Conservation (phyloP, 2,329 filamentous ascomycete species). For the Macrophomina tecta region DNA sequence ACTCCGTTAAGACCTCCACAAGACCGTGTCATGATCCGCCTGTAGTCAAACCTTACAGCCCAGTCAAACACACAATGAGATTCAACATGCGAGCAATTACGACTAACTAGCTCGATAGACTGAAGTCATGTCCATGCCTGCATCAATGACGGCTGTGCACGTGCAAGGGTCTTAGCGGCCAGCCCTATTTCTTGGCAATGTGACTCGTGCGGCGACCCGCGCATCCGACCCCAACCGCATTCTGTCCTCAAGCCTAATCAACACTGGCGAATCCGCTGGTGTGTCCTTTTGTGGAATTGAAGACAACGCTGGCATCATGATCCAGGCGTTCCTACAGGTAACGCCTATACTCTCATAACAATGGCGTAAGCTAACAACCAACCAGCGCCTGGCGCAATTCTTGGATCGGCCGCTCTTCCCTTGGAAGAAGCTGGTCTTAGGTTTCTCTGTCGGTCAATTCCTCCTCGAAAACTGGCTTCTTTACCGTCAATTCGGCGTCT, state of each 20-base stretch:
- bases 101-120: too few species aligned
- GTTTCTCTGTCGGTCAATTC: constrained; percentile 92
- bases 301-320: constrained; percentile 24
- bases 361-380: constrained; percentile 14
- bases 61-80: too few species aligned
- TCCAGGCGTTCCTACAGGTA: constrained; percentile 29
- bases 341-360: not conserved
- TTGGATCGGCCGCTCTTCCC: constrained; percentile 93
- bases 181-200: constrained; percentile 21
- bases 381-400: constrained; percentile 74
- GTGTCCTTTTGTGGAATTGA: not conserved
- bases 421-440: constrained; percentile 95
- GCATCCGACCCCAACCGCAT: constrained; percentile 17
- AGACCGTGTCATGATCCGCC: not conserved
- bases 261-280: not conserved
- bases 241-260: constrained; percentile 18
- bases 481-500: constrained; percentile 84
- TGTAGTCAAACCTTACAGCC: too few species aligned
- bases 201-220: constrained; percentile 20
- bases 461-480: constrained; percentile 89
- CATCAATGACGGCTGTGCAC: not conserved
- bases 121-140: too few species aligned
- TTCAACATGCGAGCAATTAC: too few species aligned
- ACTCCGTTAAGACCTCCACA: not conserved
- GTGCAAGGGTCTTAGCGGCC: not conserved